Base-by-base conservation (phyloP, 306 rosid genomes). In the Parietaria judaica region DNA sequence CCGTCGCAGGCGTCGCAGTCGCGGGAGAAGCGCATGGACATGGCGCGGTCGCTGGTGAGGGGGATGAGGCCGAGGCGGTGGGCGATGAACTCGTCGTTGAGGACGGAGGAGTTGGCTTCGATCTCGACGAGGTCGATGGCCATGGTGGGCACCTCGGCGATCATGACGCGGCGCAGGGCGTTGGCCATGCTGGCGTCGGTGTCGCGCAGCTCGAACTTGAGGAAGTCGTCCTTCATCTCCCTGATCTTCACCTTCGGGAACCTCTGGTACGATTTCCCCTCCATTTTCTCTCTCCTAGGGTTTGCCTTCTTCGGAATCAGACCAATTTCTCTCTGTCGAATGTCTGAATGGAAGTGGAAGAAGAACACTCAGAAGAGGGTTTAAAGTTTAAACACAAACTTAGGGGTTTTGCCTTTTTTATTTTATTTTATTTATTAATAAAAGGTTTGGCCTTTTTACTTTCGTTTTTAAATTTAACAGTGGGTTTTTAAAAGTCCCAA, bases 1-100 rank as follows among this genome's bases (percentile, higher is more conserved):
- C 99, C 99, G 63, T 92, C 99, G 14, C 99, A 92, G 14, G 95
- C 94, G 57, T 88, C 99, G 56, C 99, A 92, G 88, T 92, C 99
- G 53, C 99, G 99, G 14, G 99, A 92, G 85, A 92, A 86, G 50
- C 99, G 88, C 99, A 92, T 92, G 81, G 81, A 52, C 99, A 92
- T 82, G 54, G 99, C 96, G 0, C 95, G 88, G 16, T 84, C 94
- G 51, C 95, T 86, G 12, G 95, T 88, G 53, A 92, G 85, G 0
- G 99, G 96, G 56, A 92, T 79, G 46, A 92, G 87, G 3, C 99
- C 99, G 0, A 92, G 80, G n/a, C 99, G 83, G 81, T 88, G 99
- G 31, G 95, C 95, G 16, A 92, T 79, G 84, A 92, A 88, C 89
- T 92, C 97, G 68, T 88, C 99, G 77, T 82, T 84, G 16, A 92